These are phyloP conservation scores for Kwoniella europaea DNA, from an alignment of 768 basidiomycete species.

Conservation along the genomic window DNA sequence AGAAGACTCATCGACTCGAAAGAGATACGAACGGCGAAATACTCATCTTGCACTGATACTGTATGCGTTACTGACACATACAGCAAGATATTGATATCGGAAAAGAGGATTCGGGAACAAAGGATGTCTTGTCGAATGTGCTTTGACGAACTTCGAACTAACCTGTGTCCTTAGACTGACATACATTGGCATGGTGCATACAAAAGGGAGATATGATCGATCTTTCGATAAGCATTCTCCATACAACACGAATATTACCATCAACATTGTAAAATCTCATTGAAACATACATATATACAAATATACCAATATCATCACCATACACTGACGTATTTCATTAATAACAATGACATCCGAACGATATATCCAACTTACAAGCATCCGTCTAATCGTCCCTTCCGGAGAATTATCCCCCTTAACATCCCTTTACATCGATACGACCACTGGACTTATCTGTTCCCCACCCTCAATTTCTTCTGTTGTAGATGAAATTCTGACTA, in stretches of 20 bases:
- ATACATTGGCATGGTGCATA: background rate
- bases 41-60: no score
- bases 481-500: constrained; percentile 30
- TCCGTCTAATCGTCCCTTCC: constrained; percentile 6
- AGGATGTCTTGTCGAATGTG: background rate
- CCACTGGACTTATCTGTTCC: constrained; percentile 70
- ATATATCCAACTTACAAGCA: constrained; percentile 9
- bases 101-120: background rate
- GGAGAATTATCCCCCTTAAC: constrained; percentile 2
- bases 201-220: background rate
- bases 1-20: background rate
- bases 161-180: background rate
- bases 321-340: background rate
- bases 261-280: no score
- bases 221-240: background rate
- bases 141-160: background rate
- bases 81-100: background rate
- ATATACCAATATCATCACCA: background rate
- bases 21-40: no score
- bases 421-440: constrained; percentile 54
- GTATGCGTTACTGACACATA: no score
- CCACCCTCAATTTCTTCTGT: constrained; percentile 16
- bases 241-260: no score
- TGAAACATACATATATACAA: background rate
- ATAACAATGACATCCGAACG: background rate